These are phyloP conservation scores for Trichosporon sp. DNA, from an alignment of 1,284 basidiomycete genomes.

Conservation along the genomic window DNA sequence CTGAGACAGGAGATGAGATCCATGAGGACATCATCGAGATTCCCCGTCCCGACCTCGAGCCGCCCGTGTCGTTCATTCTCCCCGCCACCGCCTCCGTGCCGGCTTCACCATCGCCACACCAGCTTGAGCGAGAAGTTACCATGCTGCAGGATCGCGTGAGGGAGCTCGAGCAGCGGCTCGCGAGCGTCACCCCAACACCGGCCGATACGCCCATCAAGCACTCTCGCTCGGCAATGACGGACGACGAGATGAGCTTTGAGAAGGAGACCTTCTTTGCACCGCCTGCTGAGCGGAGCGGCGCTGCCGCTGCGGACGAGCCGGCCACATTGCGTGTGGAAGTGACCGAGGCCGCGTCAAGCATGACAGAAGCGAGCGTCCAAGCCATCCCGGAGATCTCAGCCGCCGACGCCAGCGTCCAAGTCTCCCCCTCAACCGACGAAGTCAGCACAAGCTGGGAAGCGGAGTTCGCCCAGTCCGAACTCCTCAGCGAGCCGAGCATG, in stretches of 20 bases:
- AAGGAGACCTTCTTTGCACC: background rate
- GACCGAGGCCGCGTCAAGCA: too few species aligned
- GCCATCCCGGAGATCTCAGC: background rate
- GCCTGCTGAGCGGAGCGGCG: background rate
- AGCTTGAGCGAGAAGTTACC: conserved; percentile 10
- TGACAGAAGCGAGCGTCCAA: background rate
- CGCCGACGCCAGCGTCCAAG: background rate
- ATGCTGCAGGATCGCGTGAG: conserved; percentile 13
- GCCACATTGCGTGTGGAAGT: background rate
- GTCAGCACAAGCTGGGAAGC: background rate
- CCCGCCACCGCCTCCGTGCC: background rate
- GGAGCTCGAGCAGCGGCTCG: conserved; percentile 17
- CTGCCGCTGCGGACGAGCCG: too few species aligned
- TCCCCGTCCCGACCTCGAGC: background rate
- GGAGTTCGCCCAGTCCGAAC: background rate
- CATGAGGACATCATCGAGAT: background rate
- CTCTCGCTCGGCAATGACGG: background rate
- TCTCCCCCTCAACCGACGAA: background rate
- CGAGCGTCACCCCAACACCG: background rate
- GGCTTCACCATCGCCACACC: background rate
- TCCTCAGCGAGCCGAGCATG: background rate
- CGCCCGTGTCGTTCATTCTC: background rate
- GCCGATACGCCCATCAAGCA: background rate
- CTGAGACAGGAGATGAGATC: background rate
- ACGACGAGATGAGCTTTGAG: background rate